Percentiles rank a stretch among this genome's conserved stretches.
phyloP scores from a whole-genome alignment of 225 moss, liverwort and hornwort species.

The Marchantia polymorpha region DNA sequence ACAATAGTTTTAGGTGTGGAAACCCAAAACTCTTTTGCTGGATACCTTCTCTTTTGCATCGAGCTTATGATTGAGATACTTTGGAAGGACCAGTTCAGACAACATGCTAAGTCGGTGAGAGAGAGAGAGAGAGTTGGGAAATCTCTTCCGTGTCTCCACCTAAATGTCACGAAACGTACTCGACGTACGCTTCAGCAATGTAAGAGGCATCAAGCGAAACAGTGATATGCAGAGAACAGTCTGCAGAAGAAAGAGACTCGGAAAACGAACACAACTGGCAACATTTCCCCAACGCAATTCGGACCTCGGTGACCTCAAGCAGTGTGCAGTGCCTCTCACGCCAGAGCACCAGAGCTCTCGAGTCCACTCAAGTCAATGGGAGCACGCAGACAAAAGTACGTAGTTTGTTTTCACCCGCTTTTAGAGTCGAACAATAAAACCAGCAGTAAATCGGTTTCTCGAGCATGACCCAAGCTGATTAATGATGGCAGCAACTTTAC shows the following conservation, averaged over 20 bases:
- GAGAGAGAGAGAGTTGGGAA: background rate
- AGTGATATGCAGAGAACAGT: background rate
- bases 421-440: too few species aligned
- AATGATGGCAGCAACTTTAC: too few species aligned
- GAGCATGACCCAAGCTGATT: too few species aligned
- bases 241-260: background rate
- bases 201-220: background rate
- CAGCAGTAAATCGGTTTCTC: too few species aligned
- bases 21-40: background rate
- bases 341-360: background rate
- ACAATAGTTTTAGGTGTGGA: background rate
- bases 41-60: background rate
- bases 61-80: background rate
- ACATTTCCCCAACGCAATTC: background rate
- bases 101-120: conserved; percentile 5
- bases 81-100: conserved; percentile 1
- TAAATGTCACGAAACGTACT: background rate
- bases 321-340: background rate
- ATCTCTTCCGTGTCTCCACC: background rate
- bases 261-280: background rate
- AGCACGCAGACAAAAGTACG: background rate
- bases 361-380: background rate
- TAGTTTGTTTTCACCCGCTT: too few species aligned
- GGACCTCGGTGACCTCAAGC: background rate
- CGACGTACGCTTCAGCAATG: background rate